Percentiles rank a stretch among this genome's conserved stretches.
Conservation (phyloP, 1,284 basidiomycete genomes). For the Ceratobasidium sp. region DNA sequence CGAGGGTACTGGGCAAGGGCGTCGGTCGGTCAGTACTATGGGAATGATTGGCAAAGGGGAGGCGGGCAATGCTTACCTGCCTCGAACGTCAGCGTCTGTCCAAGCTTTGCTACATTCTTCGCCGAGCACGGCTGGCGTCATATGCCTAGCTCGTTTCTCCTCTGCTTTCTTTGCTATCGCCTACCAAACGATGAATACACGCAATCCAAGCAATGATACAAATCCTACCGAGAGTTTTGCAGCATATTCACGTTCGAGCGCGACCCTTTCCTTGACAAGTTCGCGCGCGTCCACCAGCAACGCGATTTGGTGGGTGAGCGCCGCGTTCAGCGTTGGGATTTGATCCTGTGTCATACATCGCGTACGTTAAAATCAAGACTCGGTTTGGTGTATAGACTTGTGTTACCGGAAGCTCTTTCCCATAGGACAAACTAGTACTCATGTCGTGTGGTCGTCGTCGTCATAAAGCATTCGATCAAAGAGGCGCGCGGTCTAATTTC, state of each 20-base stretch:
- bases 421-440: constrained; percentile 29
- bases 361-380: background rate
- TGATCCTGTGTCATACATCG: constrained; percentile 14
- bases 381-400: background rate
- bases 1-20: constrained; percentile 68
- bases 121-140: constrained; percentile 70
- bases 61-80: constrained; percentile 64
- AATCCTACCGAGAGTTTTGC: constrained; percentile 62
- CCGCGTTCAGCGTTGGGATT: constrained; percentile 30
- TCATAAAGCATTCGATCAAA: constrained; percentile 35
- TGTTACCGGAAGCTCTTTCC: constrained; percentile 36
- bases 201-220: too few relatives aligned
- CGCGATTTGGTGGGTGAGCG: constrained; percentile 27
- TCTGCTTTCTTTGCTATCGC: constrained; percentile 72
- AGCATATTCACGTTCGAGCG: constrained; percentile 82
- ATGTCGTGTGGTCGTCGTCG: constrained; percentile 25
- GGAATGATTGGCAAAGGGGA: too few relatives aligned
- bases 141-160: constrained; percentile 72
- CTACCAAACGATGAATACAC: constrained; percentile 56
- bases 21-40: background rate
- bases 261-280: constrained; percentile 72
- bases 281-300: constrained; percentile 65
- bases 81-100: constrained; percentile 66
- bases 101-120: constrained; percentile 74
- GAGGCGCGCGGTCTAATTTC: constrained; percentile 7